These are phyloP conservation scores for Nakazawaea wyomingensis DNA, from an alignment of 805 yeast genomes.

Conservation along the genomic window DNA sequence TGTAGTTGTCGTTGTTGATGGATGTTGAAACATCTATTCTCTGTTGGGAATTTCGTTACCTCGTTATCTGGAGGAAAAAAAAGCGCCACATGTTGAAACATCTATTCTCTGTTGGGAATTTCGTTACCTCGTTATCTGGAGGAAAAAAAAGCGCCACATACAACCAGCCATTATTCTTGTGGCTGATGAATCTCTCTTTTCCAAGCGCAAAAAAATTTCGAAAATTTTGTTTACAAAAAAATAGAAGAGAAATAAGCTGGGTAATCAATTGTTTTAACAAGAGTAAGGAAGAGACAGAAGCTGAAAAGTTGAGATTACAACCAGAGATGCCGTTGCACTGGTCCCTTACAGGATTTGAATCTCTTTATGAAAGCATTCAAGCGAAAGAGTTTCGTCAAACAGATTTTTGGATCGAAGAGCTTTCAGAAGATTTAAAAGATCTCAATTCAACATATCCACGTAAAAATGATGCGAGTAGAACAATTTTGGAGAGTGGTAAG, in stretches of 20 bases:
- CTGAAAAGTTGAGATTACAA: background rate
- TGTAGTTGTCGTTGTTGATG: too few species aligned
- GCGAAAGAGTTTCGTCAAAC: constrained; percentile 16
- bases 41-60: too few species aligned
- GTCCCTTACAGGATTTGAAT: constrained; percentile 30
- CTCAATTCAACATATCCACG: constrained; percentile 34
- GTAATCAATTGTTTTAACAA: too few species aligned
- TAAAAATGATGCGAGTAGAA: constrained; percentile 43
- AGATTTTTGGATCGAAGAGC: constrained; percentile 20
- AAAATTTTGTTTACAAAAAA: constrained; percentile 4
- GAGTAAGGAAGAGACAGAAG: background rate
- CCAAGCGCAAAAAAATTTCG: too few species aligned
- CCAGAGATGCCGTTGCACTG: constrained; percentile 19
- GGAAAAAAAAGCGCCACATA: too few species aligned
- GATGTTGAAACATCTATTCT: too few species aligned
- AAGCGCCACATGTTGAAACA: too few species aligned
- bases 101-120: too few species aligned
- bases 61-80: too few species aligned
- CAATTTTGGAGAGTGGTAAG: constrained; percentile 40
- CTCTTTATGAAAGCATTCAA: constrained; percentile 36
- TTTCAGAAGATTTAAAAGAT: constrained; percentile 40
- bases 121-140: too few species aligned
- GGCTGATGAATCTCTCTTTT: too few species aligned
- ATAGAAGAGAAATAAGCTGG: background rate
- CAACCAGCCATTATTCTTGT: too few species aligned